phyloP scores from a whole-genome alignment of 148 eudicot species.

The Gaultheria prostrata region DNA sequence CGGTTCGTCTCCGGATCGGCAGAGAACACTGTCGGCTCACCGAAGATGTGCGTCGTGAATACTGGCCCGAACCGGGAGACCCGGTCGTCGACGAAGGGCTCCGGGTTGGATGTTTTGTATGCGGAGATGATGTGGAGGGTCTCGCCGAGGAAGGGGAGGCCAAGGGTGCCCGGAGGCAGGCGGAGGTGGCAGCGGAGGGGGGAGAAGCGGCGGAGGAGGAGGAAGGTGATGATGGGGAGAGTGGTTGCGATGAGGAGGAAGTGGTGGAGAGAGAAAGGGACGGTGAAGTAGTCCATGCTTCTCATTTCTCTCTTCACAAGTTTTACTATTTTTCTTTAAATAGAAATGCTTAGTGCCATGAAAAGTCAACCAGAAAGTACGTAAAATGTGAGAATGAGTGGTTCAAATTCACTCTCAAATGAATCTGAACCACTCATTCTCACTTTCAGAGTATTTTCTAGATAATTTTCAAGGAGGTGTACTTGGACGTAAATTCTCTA shows the following conservation, averaged over 20 bases:
- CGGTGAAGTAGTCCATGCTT: conserved; percentile 16
- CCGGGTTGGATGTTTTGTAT: conserved; percentile 83
- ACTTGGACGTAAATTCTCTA: too few species aligned
- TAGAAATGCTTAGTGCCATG: too few species aligned
- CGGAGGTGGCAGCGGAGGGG: conserved; percentile 27
- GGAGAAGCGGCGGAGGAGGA: conserved; percentile 22
- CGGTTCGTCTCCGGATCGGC: conserved; percentile 81
- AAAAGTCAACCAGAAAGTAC: too few species aligned
- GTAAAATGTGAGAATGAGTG: too few species aligned
- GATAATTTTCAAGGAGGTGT: too few species aligned
- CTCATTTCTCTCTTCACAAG: too few species aligned
- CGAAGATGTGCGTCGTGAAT: conserved; percentile 81
- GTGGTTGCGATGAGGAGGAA: conserved; percentile 21
- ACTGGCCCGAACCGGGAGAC: conserved; percentile 59
- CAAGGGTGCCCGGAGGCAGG: conserved; percentile 76
- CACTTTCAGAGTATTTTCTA: too few species aligned
- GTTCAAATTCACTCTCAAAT: too few species aligned
- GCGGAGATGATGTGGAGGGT: conserved; percentile 89
- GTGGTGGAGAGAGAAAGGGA: conserved; percentile 19
- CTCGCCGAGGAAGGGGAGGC: conserved; percentile 82
- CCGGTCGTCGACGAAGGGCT: conserved; percentile 74
- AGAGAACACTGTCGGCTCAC: conserved; percentile 76
- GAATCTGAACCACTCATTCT: too few species aligned
- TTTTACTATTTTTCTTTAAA: too few species aligned
- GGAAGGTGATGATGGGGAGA: conserved; percentile 19